Conservation (phyloP, 768 basidiomycete genomes). For the Harrya chromipes region DNA sequence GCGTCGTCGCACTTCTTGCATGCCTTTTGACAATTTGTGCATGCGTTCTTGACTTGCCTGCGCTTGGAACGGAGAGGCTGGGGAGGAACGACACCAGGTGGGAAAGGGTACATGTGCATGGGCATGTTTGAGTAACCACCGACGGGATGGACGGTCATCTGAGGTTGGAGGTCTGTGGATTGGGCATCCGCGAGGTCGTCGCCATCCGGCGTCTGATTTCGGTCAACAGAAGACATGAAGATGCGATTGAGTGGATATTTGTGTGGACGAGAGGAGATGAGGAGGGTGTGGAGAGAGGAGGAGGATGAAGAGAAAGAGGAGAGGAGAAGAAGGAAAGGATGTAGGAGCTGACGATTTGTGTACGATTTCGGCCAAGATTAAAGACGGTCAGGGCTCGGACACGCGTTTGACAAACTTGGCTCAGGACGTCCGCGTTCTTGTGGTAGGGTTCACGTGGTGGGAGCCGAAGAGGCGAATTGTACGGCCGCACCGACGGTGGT, state of each 20-base stretch:
- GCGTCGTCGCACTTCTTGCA: conserved; percentile 93
- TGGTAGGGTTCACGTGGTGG: conserved; percentile 34
- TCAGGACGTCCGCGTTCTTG: conserved; percentile 28
- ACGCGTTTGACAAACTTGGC: conserved; percentile 37
- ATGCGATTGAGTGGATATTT: conserved; percentile 18
- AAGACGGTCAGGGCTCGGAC: conserved; percentile 32
- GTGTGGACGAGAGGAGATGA: conserved; percentile 31
- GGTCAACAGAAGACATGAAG: conserved; percentile 38
- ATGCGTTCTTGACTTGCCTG: conserved; percentile 87
- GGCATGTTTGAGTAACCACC: conserved; percentile 49
- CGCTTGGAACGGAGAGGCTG: conserved; percentile 69
- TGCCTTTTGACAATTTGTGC: conserved; percentile 87
- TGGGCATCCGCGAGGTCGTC: conserved; percentile 36
- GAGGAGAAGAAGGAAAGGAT: conserved; percentile 10
- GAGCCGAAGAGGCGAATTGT: conserved; percentile 30
- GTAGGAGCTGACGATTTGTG: conserved; percentile 27
- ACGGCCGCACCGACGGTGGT: conserved; percentile 13
- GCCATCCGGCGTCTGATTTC: conserved; percentile 39
- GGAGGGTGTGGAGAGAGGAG: conserved; percentile 30
- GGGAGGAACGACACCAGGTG: conserved; percentile 43
- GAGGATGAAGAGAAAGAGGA: conserved; percentile 11
- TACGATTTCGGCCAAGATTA: conserved; percentile 34
- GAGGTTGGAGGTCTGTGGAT: conserved; percentile 40
- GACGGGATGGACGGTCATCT: conserved; percentile 50
- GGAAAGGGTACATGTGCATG: conserved; percentile 72